Conservation (phyloP, 768 basidiomycete species). For the Melanogaster broomeanus region DNA sequence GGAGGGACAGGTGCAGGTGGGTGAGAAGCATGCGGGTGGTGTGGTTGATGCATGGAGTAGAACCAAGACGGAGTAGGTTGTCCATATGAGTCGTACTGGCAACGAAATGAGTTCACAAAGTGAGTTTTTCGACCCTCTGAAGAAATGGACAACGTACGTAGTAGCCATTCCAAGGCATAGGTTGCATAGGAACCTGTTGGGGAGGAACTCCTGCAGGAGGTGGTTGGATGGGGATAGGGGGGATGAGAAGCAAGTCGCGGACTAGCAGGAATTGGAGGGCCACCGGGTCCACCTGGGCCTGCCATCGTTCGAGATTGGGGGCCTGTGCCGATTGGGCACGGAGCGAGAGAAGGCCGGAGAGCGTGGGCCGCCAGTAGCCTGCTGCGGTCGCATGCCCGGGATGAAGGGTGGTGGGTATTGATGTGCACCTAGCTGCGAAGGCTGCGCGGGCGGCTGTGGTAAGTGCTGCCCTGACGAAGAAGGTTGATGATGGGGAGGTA, state of each 20-base stretch:
- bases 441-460: constrained; percentile 38
- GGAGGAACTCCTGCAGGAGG: constrained; percentile 56
- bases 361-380: constrained; percentile 54
- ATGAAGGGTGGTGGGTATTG: constrained; percentile 49
- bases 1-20: constrained; percentile 38
- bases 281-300: constrained; percentile 52
- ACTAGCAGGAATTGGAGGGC: constrained; percentile 56
- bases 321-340: constrained; percentile 60
- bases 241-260: constrained; percentile 63
- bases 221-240: constrained; percentile 47
- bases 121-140: not conserved
- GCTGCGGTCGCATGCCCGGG: constrained; percentile 47
- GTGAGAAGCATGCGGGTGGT: constrained; percentile 48
- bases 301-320: constrained; percentile 47
- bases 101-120: constrained; percentile 6
- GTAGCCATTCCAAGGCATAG: constrained; percentile 47
- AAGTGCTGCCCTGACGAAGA: constrained; percentile 39
- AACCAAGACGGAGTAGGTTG: constrained; percentile 38
- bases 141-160: constrained; percentile 49
- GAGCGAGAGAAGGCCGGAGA: constrained; percentile 68
- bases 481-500: constrained; percentile 48
- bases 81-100: constrained; percentile 53
- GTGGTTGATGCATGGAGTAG: constrained; percentile 43
- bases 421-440: constrained; percentile 46
- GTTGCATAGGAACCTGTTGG: constrained; percentile 41